Evolutionary conservation across 2,329 filamentous ascomycete species (phyloP).

Genomic region (Chalaropsis ovoidea): DNA sequence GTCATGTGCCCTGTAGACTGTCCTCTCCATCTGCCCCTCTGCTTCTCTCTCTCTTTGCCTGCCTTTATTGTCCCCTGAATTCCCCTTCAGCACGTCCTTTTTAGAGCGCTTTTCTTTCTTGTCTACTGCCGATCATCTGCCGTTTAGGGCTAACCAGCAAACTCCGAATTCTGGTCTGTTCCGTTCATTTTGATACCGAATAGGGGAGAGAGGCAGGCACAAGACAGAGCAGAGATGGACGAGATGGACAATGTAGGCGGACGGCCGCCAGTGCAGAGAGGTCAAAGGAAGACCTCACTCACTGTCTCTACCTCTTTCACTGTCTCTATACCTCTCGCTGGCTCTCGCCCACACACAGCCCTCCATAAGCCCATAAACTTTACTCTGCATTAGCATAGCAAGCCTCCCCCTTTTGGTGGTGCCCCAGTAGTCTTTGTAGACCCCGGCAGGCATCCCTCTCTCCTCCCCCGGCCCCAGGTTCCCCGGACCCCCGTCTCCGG

Average conservation of each 20-base stretch:
- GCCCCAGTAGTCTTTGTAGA: too few relatives aligned
- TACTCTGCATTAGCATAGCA: background rate
- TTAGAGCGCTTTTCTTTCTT: background rate
- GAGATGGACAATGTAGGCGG: background rate
- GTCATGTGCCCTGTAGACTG: background rate
- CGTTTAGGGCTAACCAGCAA: background rate
- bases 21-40: background rate
- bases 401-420: background rate
- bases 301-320: too few relatives aligned
- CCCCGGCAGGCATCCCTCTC: too few relatives aligned
- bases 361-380: background rate
- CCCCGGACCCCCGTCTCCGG: slow-evolving; percentile 1
- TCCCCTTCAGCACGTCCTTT: slow-evolving; percentile 8
- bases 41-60: background rate
- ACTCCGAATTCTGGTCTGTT: background rate
- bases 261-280: background rate
- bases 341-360: background rate
- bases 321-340: too few relatives aligned
- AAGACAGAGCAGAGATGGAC: background rate
- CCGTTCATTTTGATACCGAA: background rate
- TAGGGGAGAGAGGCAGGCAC: too few relatives aligned
- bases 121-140: slow-evolving; percentile 7
- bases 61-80: background rate
- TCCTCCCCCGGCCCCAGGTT: background rate
- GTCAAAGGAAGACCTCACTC: background rate